A percentile compares a stretch with the other conserved stretches of the same genome.
Conservation (phyloP, 805 yeast genomes). For the Clavispora carvajalis region DNA sequence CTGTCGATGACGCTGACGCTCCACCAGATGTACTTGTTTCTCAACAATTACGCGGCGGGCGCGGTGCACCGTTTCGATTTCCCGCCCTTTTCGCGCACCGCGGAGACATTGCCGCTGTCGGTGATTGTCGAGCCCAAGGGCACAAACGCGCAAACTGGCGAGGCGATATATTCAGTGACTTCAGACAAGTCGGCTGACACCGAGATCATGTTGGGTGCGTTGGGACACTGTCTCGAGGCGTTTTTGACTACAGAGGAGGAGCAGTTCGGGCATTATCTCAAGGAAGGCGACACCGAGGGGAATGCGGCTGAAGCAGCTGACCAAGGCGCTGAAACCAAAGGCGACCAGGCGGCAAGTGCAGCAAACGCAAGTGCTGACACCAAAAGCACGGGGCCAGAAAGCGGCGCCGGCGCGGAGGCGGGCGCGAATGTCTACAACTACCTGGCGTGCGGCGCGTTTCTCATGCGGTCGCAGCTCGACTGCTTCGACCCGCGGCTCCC, state of each 20-base stretch:
- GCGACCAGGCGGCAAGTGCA: too few relatives aligned
- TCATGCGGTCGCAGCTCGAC: conserved; percentile 89
- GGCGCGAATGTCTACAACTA: conserved; percentile 60
- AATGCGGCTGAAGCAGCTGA: background rate
- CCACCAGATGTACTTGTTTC: conserved; percentile 65
- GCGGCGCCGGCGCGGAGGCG: background rate
- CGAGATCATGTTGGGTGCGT: conserved; percentile 61
- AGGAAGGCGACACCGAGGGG: conserved; percentile 11
- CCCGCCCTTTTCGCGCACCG: conserved; percentile 40
- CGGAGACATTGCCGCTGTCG: conserved; percentile 43
- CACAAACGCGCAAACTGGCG: conserved; percentile 18
- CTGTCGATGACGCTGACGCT: conserved; percentile 79
- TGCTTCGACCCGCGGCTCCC: conserved; percentile 74
- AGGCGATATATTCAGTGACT: conserved; percentile 55
- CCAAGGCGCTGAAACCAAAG: background rate
- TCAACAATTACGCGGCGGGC: conserved; percentile 40
- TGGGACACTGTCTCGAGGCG: conserved; percentile 79
- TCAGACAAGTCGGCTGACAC: conserved; percentile 62
- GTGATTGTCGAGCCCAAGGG: conserved; percentile 51
- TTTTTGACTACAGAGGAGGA: conserved; percentile 57
- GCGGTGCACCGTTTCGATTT: conserved; percentile 23
- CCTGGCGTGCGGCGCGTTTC: conserved; percentile 58
- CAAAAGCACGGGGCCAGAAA: too few relatives aligned
- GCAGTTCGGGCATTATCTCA: conserved; percentile 41
- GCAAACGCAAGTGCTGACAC: too few relatives aligned